phyloP scores from a whole-genome alignment of 768 basidiomycete genomes.

The Russula emetica region DNA sequence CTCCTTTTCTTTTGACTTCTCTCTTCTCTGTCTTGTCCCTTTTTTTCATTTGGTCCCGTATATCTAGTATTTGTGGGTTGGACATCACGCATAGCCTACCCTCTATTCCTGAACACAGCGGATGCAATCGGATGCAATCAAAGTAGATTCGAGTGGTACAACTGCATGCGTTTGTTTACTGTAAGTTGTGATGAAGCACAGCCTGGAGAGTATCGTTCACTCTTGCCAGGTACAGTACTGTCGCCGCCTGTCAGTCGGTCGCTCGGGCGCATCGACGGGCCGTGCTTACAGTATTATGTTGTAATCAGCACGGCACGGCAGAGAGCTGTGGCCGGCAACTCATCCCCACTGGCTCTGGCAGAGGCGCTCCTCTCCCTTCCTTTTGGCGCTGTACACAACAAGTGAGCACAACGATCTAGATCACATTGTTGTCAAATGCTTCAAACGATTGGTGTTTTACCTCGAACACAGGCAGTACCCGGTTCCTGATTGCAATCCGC shows the following conservation, averaged over 20 bases:
- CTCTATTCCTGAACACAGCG: constrained; percentile 8
- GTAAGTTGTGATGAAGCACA: constrained; percentile 15
- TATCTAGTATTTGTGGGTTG: not conserved
- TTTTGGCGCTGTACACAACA: not conserved
- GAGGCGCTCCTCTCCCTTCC: not conserved
- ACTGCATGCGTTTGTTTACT: not conserved
- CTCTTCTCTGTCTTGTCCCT: not conserved
- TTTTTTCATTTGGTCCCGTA: not conserved
- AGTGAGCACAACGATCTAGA: not conserved
- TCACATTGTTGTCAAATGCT: constrained; percentile 7
- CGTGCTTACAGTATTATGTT: constrained; percentile 7
- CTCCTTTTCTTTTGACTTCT: constrained; percentile 7
- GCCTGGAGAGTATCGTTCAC: not conserved
- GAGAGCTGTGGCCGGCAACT: constrained; percentile 17
- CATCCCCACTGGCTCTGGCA: too few species aligned
- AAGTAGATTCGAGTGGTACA: constrained; percentile 3
- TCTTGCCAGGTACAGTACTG: not conserved
- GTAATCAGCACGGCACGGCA: not conserved
- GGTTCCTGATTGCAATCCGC: constrained; percentile 2
- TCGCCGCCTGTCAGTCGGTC: constrained; percentile 10
- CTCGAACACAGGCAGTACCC: constrained; percentile 9
- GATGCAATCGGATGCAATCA: constrained; percentile 8
- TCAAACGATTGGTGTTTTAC: constrained; percentile 1
- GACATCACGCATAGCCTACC: constrained; percentile 15
- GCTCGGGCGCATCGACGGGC: constrained; percentile 8